These are phyloP conservation scores for Moricandia arvensis DNA, from an alignment of 345 rosid genomes.

Conservation along the genomic window DNA sequence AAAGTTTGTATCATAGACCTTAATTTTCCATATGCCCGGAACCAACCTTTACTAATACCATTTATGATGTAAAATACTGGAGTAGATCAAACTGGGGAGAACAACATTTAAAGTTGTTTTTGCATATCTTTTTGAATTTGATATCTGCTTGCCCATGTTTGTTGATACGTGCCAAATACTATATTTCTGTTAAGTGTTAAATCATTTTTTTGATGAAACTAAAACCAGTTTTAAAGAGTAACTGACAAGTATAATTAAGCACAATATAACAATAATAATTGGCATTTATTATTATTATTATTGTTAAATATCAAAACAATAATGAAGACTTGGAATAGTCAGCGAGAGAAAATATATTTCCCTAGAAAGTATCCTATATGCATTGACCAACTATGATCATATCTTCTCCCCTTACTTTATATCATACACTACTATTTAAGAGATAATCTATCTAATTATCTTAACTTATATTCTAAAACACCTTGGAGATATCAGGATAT, in stretches of 20 bases:
- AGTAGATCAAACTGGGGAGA: too few relatives aligned
- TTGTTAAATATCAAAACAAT: constrained; percentile 1
- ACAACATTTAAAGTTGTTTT: background rate
- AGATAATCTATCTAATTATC: constrained; percentile 2
- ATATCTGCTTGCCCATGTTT: background rate
- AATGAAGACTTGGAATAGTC: constrained; percentile 2
- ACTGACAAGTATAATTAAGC: background rate
- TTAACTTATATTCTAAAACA: background rate
- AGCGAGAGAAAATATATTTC: background rate
- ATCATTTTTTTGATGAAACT: background rate
- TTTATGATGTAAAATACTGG: too few relatives aligned
- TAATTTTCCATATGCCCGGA: too few relatives aligned
- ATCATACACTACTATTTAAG: constrained; percentile 14
- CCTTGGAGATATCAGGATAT: background rate
- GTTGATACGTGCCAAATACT: background rate
- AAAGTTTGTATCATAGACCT: too few relatives aligned
- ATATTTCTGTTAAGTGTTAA: background rate
- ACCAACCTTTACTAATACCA: too few relatives aligned
- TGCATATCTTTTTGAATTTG: background rate
- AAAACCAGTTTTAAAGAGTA: background rate
- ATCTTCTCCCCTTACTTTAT: background rate
- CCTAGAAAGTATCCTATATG: background rate
- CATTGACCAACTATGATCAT: constrained; percentile 10
- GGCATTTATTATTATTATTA: background rate
- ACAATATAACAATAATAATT: background rate